Percentiles rank a stretch among this genome's conserved stretches.
Evolutionary conservation across 768 basidiomycete species (phyloP).

Genomic region (Psilocybe azurescens): DNA sequence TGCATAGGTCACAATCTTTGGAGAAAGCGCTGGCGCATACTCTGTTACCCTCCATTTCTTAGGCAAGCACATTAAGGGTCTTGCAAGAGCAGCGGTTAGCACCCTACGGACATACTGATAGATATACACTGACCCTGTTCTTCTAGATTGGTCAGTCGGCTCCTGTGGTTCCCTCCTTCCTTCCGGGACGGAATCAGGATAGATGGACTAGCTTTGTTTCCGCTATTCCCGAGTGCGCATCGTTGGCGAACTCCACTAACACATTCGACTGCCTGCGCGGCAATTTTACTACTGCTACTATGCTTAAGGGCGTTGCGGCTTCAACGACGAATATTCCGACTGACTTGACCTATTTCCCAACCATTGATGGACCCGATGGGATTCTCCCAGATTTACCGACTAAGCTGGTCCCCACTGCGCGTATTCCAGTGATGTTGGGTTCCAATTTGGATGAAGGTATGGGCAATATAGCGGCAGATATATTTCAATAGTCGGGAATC

Average conservation of each 20-base stretch:
- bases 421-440: slow-evolving; percentile 46
- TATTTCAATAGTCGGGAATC: not conserved
- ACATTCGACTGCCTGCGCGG: slow-evolving; percentile 33
- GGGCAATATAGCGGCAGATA: not conserved
- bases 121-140: no score
- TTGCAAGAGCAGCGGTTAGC: slow-evolving; percentile 31
- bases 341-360: slow-evolving; percentile 33
- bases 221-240: slow-evolving; percentile 31
- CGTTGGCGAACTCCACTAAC: slow-evolving; percentile 14
- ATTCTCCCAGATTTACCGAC: slow-evolving; percentile 42
- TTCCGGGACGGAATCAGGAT: slow-evolving; percentile 26
- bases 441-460: slow-evolving; percentile 48
- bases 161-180: slow-evolving; percentile 32
- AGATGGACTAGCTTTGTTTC: slow-evolving; percentile 37
- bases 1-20: slow-evolving; percentile 48
- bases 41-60: slow-evolving; percentile 35
- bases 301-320: slow-evolving; percentile 1
- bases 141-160: slow-evolving; percentile 42
- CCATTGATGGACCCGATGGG: slow-evolving; percentile 40
- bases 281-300: not conserved
- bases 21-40: slow-evolving; percentile 54
- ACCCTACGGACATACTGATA: no score
- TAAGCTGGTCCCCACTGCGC: slow-evolving; percentile 24
- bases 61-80: slow-evolving; percentile 25
- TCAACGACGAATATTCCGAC: not conserved